Base-by-base conservation (phyloP, 2,329 filamentous ascomycete genomes). In the Ceratocystis lukuohia region DNA sequence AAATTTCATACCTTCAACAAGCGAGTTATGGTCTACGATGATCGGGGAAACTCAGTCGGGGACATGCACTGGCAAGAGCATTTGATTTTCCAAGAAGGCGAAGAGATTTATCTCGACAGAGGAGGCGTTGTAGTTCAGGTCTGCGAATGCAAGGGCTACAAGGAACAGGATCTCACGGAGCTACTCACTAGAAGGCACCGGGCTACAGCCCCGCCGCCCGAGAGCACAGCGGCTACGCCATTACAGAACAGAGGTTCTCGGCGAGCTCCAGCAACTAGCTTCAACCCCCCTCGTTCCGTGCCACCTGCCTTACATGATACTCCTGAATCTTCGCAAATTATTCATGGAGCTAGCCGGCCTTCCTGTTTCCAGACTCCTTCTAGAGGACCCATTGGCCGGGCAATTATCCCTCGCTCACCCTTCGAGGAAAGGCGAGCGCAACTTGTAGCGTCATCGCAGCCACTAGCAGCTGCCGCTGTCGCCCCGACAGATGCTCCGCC, bases 1-100 rank as follows among this genome's bases (percentile, higher is more conserved):
- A 88, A 88, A 70, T 96, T 88, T 70, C 92, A 96, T 73, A 88
- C 88, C 0, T 96, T 96, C 82, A 96, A 96, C 77, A 89, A 86
- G 73, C 85, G 90, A 3, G 79, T 94, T 68, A 95, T 96, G 89
- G 89, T 95, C 5, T 93, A 94, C 71, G 91, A 96, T 74, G 85
- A 89, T 61, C 79, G 83, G 1, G 85, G 88, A 0, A 90, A 92
- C 73, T 90, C 87, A 70, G 82, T 96, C 33, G 92, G 91, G 2
- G 92, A 96, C 74, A 84, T 85, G 41, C 90, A 96, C 75, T 94
- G 89, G 86, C 84, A 85, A 56, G 81, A 85, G 59, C 81, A 83
- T 64, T 82, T 81, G 46, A 81, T 83, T n/a, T 77, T 96, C 25
- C 83, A 83, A 44, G 88, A 94, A 68, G 92, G 91, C 5, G 89